Conservation (phyloP, 805 yeast genomes). For the Candida wancherniae region DNA sequence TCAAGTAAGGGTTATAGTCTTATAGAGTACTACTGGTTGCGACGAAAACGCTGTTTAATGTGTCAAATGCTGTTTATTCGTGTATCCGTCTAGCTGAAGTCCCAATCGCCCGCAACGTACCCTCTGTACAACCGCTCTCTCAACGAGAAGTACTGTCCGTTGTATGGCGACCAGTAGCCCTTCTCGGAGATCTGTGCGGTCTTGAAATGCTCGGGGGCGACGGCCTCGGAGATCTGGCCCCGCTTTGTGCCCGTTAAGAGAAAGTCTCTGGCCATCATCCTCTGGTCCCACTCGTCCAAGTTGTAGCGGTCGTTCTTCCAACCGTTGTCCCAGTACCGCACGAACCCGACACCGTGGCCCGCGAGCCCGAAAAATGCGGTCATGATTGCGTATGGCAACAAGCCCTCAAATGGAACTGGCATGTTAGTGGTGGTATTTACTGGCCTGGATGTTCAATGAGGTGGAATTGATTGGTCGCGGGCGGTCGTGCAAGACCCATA, state of each 20-base stretch:
- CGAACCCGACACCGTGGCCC: slow-evolving; percentile 41
- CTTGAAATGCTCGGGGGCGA: slow-evolving; percentile 75
- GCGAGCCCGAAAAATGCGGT: slow-evolving; percentile 42
- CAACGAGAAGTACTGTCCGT: slow-evolving; percentile 42
- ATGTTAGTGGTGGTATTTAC: slow-evolving; percentile 18
- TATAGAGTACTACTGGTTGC: too few species aligned
- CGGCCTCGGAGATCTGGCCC: slow-evolving; percentile 60
- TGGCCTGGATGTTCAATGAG: slow-evolving; percentile 4
- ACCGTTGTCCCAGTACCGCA: slow-evolving; percentile 47
- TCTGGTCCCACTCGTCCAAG: slow-evolving; percentile 41
- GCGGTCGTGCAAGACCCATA: slow-evolving; percentile 11
- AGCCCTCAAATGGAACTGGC: slow-evolving; percentile 48
- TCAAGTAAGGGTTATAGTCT: slow-evolving; percentile 4
- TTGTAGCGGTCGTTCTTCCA: slow-evolving; percentile 44
- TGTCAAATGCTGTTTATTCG: too few species aligned
- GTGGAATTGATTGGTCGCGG: slow-evolving; percentile 19
- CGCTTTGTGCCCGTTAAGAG: slow-evolving; percentile 71
- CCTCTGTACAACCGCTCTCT: slow-evolving; percentile 47
- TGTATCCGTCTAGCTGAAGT: slow-evolving; percentile 23
- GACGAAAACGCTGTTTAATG: too few species aligned
- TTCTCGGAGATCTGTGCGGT: slow-evolving; percentile 43
- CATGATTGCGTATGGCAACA: slow-evolving; percentile 43
- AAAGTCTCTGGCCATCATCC: slow-evolving; percentile 65
- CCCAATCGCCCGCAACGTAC: slow-evolving; percentile 43
- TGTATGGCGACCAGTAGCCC: slow-evolving; percentile 44